Conservation (phyloP, 305 asterid species). For the Solanum hybrid region DNA sequence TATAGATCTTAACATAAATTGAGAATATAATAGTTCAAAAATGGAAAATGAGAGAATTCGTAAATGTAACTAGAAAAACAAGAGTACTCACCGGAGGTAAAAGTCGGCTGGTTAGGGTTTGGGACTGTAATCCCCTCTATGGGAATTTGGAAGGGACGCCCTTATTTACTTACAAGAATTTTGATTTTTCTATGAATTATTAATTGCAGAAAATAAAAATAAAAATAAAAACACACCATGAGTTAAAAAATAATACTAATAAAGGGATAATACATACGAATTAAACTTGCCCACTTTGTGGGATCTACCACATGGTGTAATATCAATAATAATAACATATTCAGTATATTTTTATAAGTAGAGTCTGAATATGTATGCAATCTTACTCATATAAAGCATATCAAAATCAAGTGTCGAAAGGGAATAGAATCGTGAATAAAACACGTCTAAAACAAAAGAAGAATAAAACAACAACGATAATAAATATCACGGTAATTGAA, state of each 20-base stretch:
- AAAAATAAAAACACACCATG: neutral
- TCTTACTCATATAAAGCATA: neutral
- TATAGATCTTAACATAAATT: neutral
- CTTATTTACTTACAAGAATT: neutral
- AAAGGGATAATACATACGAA: neutral
- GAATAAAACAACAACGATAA: neutral
- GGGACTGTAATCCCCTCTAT: neutral
- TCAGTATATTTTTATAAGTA: neutral
- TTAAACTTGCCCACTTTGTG: neutral
- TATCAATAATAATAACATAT: neutral
- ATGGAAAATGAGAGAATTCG: neutral
- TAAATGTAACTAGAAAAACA: neutral
- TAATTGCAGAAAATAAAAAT: neutral
- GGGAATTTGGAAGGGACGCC: neutral
- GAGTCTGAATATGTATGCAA: neutral
- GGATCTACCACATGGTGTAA: neutral
- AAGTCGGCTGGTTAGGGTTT: slow-evolving; percentile 12
- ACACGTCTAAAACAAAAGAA: neutral
- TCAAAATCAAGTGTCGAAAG: neutral
- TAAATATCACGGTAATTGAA: neutral
- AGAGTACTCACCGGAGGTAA: slow-evolving; percentile 1
- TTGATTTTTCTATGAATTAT: neutral
- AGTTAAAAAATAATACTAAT: neutral
- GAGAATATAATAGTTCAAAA: neutral
- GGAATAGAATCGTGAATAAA: neutral